These are phyloP conservation scores for Dipodascus albidus DNA, from an alignment of 805 yeast genomes.

Conservation along the genomic window DNA sequence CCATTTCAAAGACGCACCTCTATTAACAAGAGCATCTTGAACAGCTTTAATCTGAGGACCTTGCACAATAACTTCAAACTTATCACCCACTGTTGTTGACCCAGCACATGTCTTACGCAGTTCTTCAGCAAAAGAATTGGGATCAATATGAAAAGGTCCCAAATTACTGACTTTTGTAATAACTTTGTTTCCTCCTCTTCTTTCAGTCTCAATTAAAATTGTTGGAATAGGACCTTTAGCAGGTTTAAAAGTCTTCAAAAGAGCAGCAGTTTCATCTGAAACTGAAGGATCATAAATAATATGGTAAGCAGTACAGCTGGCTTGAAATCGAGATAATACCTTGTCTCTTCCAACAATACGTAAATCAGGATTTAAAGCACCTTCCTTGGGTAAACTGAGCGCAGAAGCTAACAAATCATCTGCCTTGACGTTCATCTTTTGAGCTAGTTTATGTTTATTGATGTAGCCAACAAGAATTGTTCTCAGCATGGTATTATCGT, in stretches of 20 bases:
- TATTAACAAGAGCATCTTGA: constrained; percentile 43
- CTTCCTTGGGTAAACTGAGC: constrained; percentile 26
- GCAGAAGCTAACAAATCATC: constrained; percentile 44
- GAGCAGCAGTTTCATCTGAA: constrained; percentile 4
- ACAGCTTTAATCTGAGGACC: constrained; percentile 72
- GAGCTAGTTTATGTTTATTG: constrained; percentile 37
- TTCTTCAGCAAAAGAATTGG: constrained; percentile 54
- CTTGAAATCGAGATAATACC: constrained; percentile 31
- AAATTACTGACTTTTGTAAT: constrained; percentile 64
- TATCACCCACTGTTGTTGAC: constrained; percentile 55
- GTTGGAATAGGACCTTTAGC: constrained; percentile 59
- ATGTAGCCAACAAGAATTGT: constrained; percentile 46
- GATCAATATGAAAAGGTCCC: constrained; percentile 55
- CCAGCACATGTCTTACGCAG: constrained; percentile 79
- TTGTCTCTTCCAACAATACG: constrained; percentile 26
- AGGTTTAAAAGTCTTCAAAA: constrained; percentile 25
- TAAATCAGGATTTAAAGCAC: constrained; percentile 6
- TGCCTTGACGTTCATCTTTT: constrained; percentile 38
- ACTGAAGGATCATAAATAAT: constrained; percentile 27
- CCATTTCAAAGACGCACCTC: constrained; percentile 57
- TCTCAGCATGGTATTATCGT: constrained; percentile 45
- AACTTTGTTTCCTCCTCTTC: constrained; percentile 70
- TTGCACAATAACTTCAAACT: constrained; percentile 71
- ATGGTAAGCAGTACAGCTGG: constrained; percentile 34
- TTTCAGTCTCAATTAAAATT: constrained; percentile 56